Conservation (phyloP, 1,139 yeast genomes). For the Suhomyces bokatorum region DNA sequence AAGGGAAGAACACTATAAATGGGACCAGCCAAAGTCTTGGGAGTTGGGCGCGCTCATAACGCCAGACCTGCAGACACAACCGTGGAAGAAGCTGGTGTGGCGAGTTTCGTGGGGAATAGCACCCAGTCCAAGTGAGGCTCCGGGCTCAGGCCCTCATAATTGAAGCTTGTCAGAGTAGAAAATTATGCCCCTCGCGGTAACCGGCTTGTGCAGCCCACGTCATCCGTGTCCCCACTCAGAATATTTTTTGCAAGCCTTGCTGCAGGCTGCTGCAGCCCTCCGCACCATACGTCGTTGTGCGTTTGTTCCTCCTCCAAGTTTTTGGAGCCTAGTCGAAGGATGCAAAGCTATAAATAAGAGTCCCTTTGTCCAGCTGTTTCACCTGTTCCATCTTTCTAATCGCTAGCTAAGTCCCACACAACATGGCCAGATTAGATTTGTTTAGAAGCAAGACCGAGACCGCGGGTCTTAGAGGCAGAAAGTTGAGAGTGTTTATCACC, state of each 20-base stretch:
- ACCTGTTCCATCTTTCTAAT: neutral
- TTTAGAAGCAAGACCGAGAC: constrained; percentile 39
- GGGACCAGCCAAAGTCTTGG: neutral
- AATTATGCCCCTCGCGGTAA: neutral
- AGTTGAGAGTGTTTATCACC: constrained; percentile 49
- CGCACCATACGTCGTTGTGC: neutral
- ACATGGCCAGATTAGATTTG: constrained; percentile 14
- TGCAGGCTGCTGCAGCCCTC: neutral
- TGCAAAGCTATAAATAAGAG: constrained; percentile 5
- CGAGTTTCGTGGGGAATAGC: neutral
- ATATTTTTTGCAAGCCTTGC: neutral
- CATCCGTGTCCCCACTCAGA: neutral
- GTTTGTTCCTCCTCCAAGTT: neutral
- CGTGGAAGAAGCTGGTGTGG: neutral
- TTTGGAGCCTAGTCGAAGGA: neutral
- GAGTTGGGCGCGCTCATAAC: neutral
- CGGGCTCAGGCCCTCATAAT: neutral
- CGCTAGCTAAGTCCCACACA: neutral
- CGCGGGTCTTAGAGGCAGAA: constrained; percentile 50
- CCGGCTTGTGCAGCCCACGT: neutral
- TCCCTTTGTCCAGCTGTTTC: neutral
- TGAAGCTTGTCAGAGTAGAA: neutral
- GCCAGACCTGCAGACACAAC: too few relatives aligned
- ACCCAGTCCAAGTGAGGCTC: neutral
- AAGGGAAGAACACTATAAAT: too few relatives aligned